These are phyloP conservation scores for Aspergillus sp. DNA, from an alignment of 2,329 filamentous ascomycete genomes.

Conservation along the genomic window DNA sequence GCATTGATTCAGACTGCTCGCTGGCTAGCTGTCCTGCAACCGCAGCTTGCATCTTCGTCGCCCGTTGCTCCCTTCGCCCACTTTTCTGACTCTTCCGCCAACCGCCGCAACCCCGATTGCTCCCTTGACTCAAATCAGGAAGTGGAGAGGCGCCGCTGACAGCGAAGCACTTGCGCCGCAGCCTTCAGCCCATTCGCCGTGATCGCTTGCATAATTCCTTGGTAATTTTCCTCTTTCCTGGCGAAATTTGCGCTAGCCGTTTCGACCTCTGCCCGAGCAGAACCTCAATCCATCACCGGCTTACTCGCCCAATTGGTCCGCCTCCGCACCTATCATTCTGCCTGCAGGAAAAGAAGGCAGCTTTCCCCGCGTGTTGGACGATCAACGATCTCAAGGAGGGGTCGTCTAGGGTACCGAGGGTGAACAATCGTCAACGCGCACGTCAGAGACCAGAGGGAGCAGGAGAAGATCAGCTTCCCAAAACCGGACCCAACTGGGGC, in stretches of 20 bases:
- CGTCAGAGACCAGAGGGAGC: not conserved
- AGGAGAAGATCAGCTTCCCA: slow-evolving; percentile 11
- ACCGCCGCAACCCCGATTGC: slow-evolving; percentile 12
- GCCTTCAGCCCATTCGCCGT: slow-evolving; percentile 15
- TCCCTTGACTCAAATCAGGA: slow-evolving; percentile 13
- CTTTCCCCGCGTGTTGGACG: slow-evolving; percentile 34
- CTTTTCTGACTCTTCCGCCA: slow-evolving; percentile 14
- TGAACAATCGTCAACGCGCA: not conserved
- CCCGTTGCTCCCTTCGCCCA: slow-evolving; percentile 17
- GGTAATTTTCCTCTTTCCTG: slow-evolving; percentile 8
- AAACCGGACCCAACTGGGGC: slow-evolving; percentile 5
- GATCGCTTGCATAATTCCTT: slow-evolving; percentile 19
- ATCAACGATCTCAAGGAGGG: slow-evolving; percentile 29
- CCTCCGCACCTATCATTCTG: slow-evolving; percentile 24
- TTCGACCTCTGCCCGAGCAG: not conserved
- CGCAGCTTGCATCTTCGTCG: slow-evolving; percentile 26
- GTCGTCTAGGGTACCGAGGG: slow-evolving; percentile 9
- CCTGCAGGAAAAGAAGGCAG: slow-evolving; percentile 25
- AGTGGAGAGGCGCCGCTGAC: slow-evolving; percentile 23
- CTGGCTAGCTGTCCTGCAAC: slow-evolving; percentile 33
- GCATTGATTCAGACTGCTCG: slow-evolving; percentile 23
- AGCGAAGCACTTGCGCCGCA: slow-evolving; percentile 27
- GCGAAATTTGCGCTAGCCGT: slow-evolving; percentile 1
- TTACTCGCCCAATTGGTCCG: slow-evolving; percentile 28
- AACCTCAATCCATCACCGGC: slow-evolving; percentile 14